These are phyloP conservation scores for Orbilia blumenaviensis DNA, from an alignment of 2,329 filamentous ascomycete genomes.

Conservation along the genomic window DNA sequence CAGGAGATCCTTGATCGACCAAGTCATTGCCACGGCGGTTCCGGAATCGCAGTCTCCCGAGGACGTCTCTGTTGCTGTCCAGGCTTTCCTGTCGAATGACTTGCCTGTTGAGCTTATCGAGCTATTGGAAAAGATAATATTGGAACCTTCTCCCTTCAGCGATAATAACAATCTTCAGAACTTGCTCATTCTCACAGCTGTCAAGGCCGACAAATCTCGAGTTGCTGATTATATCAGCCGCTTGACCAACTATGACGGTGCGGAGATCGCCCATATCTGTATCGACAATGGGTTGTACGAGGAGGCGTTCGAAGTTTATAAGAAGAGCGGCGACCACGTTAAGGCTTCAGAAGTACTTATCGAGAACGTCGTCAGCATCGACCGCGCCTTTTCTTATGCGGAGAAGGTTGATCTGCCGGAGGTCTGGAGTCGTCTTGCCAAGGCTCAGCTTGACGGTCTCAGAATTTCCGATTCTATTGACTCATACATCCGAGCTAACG, in stretches of 20 bases:
- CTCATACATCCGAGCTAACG: conserved; percentile 94
- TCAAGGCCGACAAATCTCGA: conserved; percentile 92
- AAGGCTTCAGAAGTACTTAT: conserved; percentile 91
- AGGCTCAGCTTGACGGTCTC: conserved; percentile 95
- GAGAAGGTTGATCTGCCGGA: conserved; percentile 93
- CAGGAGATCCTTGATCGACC: conserved; percentile 90
- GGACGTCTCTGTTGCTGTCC: conserved; percentile 92
- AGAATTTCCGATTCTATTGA: conserved; percentile 92
- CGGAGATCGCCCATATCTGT: conserved; percentile 89
- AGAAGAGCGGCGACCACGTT: conserved; percentile 91
- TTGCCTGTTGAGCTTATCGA: conserved; percentile 95
- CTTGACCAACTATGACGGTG: conserved; percentile 83
- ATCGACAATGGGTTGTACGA: conserved; percentile 95
- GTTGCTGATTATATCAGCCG: conserved; percentile 97
- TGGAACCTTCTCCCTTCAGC: conserved; percentile 99
- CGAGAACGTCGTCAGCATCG: conserved; percentile 96
- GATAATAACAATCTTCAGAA: conserved; percentile 98
- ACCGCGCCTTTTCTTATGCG: conserved; percentile 93
- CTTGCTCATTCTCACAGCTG: conserved; percentile 92
- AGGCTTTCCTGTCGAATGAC: conserved; percentile 89
- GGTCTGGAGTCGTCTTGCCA: conserved; percentile 98
- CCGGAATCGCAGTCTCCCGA: conserved; percentile 91
- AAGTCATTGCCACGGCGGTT: conserved; percentile 94
- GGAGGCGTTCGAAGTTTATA: conserved; percentile 98
- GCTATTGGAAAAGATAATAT: conserved; percentile 96